phyloP scores from a whole-genome alignment of 352 stramenopile genomes.

The Globisporangium barbulae region DNA sequence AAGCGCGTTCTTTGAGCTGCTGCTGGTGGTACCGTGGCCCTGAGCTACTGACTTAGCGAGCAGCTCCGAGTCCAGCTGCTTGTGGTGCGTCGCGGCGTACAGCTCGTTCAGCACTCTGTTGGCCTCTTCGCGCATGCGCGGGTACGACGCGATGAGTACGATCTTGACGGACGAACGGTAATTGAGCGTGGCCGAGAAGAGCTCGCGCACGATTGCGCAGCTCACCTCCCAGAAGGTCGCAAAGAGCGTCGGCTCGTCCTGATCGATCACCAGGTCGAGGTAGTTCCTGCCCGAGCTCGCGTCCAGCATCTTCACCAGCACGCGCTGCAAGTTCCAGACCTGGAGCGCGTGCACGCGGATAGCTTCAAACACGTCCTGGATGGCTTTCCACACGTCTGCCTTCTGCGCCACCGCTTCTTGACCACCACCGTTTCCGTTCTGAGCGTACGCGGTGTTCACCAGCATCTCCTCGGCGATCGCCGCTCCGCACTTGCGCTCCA shows the following conservation, averaged over 20 bases:
- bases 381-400: constrained; percentile 74
- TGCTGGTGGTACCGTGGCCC: constrained; percentile 10
- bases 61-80: constrained; percentile 19
- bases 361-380: constrained; percentile 75
- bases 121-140: constrained; percentile 75
- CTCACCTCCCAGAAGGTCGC: constrained; percentile 85
- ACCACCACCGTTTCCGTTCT: constrained; percentile 15
- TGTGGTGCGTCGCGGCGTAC: constrained; percentile 42
- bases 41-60: constrained; percentile 16
- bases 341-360: constrained; percentile 66
- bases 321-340: constrained; percentile 86
- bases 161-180: constrained; percentile 64
- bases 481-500: constrained; percentile 60
- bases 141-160: constrained; percentile 73
- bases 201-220: constrained; percentile 69
- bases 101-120: constrained; percentile 61
- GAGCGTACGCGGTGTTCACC: constrained; percentile 20
- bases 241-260: constrained; percentile 77
- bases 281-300: constrained; percentile 42
- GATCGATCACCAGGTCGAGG: constrained; percentile 64
- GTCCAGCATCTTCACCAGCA: constrained; percentile 77
- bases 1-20: constrained; percentile 15
- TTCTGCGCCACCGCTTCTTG: constrained; percentile 45
- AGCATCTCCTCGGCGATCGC: constrained; percentile 68
- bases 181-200: constrained; percentile 56